A percentile compares a stretch with the other conserved stretches of the same genome.
These are phyloP conservation scores for Phaffia rhodozyma DNA, from an alignment of 1,284 basidiomycete genomes.

Conservation along the genomic window DNA sequence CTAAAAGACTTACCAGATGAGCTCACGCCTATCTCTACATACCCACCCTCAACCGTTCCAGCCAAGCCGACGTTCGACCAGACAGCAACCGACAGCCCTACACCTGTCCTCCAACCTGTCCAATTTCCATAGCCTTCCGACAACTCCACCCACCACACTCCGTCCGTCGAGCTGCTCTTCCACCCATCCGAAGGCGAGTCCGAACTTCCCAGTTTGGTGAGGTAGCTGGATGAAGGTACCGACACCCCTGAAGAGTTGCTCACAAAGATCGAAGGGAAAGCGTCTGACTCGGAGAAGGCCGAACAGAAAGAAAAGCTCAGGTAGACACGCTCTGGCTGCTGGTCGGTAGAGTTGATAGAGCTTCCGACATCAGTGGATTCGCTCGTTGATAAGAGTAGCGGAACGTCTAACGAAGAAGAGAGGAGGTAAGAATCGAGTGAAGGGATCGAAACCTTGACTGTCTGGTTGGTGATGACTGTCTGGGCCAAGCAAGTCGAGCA, in stretches of 20 bases:
- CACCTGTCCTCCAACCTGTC: neutral
- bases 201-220: neutral
- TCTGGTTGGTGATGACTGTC: no score
- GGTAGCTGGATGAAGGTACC: neutral
- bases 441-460: no score
- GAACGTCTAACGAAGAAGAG: no score
- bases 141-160: neutral
- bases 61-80: neutral
- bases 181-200: neutral
- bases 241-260: neutral
- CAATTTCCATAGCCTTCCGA: slow-evolving; percentile 6
- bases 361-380: no score
- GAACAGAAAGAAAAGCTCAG: slow-evolving; percentile 8
- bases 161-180: neutral
- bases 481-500: no score
- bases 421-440: no score
- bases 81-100: neutral
- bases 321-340: neutral
- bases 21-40: neutral
- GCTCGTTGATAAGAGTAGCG: no score
- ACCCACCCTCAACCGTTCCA: neutral
- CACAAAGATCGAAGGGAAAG: slow-evolving; percentile 1
- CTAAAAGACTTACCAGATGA: neutral
- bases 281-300: neutral
- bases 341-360: no score